Percentiles rank a stretch among this genome's conserved stretches.
These are phyloP conservation scores for Trichoderma cornu-damae DNA, from an alignment of 2,329 filamentous ascomycete species.

Conservation along the genomic window DNA sequence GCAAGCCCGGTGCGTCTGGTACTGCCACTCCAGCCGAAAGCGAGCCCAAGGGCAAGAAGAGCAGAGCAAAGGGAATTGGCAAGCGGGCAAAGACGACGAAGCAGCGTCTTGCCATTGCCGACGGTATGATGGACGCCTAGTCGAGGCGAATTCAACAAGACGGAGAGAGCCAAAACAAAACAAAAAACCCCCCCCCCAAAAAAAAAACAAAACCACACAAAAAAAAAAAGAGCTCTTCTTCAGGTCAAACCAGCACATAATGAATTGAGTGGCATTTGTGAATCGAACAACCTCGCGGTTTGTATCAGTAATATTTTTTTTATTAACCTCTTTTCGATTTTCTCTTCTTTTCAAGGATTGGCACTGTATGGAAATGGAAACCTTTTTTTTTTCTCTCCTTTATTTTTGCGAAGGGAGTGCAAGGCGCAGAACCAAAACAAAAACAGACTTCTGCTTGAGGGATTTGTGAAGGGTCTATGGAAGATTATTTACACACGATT, in stretches of 20 bases:
- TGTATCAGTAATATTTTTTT: slow-evolving; percentile 12
- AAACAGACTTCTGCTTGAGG: neutral
- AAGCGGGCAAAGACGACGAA: slow-evolving; percentile 63
- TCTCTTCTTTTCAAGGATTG: neutral
- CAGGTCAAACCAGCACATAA: neutral
- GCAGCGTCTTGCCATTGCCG: slow-evolving; percentile 62
- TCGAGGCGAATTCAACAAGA: neutral
- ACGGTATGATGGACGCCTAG: slow-evolving; percentile 44
- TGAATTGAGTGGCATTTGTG: slow-evolving; percentile 2
- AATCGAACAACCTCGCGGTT: neutral
- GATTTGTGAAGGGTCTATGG: neutral
- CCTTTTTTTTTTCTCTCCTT: neutral
- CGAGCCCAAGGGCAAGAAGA: slow-evolving; percentile 46
- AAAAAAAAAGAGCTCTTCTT: neutral
- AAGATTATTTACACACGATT: neutral
- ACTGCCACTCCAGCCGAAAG: slow-evolving; percentile 73
- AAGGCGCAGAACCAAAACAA: slow-evolving; percentile 1
- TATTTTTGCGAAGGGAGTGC: too few relatives aligned
- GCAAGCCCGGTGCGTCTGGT: slow-evolving; percentile 65
- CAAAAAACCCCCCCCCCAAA: too few relatives aligned
- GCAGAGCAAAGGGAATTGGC: slow-evolving; percentile 49
- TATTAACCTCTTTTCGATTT: neutral
- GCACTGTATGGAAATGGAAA: slow-evolving; percentile 7
- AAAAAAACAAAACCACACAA: too few relatives aligned
- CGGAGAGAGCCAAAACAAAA: too few relatives aligned